phyloP scores from a whole-genome alignment of 139 green algal species.

The Bryopsis sp. region DNA sequence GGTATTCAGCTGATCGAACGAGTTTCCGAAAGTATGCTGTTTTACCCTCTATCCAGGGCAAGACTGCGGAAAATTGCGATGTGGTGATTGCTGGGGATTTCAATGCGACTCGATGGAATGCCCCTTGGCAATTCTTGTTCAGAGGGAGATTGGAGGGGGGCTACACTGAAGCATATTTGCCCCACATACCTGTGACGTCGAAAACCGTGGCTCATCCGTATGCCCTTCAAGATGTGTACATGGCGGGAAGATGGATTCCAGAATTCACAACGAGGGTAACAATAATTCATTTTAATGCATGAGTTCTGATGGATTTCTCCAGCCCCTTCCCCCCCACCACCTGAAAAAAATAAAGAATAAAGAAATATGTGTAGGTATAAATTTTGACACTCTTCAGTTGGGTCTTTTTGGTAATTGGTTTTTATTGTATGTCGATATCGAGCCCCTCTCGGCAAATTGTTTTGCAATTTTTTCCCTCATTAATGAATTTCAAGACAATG shows the following conservation, averaged over 20 bases:
- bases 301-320: not conserved
- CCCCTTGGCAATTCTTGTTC: constrained; percentile 31
- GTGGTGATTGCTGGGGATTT: constrained; percentile 44
- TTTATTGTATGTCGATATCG: no score
- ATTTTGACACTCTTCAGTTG: not conserved
- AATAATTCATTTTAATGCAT: not conserved
- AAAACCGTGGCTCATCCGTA: constrained; percentile 7
- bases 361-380: not conserved
- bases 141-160: constrained; percentile 38
- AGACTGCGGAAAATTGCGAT: constrained; percentile 4
- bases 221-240: constrained; percentile 16
- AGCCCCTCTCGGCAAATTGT: no score
- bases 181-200: constrained; percentile 18
- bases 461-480: no score
- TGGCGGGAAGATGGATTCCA: not conserved
- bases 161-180: constrained; percentile 36
- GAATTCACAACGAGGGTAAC: constrained; percentile 7
- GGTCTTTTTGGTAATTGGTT: no score
- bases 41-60: no score
- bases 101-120: constrained; percentile 30
- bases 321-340: not conserved
- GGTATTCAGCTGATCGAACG: no score
- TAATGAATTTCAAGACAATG: not conserved
- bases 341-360: not conserved
- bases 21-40: no score